Base-by-base conservation (phyloP, 306 rosid genomes). In the Crataegus laevigata region DNA sequence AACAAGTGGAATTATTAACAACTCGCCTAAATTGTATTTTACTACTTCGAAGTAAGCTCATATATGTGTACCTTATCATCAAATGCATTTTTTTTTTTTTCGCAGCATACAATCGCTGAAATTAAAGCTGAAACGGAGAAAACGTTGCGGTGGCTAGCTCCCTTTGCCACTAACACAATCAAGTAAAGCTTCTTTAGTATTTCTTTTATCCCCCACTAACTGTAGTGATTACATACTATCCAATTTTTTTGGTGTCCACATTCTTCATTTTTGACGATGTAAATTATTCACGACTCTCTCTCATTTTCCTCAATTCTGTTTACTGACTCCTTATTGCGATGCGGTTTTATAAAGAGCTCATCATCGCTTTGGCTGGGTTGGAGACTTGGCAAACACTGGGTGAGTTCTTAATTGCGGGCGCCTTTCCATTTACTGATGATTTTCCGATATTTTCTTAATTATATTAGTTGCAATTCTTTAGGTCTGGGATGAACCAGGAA, bases 381-480 rank as follows among this genome's bases (percentile, higher is more conserved):
- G 98, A 87, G 99, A 92, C 86, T 96, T 97, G 99, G 99, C 96
- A 43, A 96, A 92, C 78, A 88, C 98, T 45, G 99, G 97, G 98
- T 92, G 72, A 86, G 97, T 80, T 55, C 45, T 36, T 17, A 84
- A 69, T 40, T 18, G 26, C 19, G 11, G 60, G 65, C 72, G 64
- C n/a, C 54, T 17, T 36, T 62, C 34, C 26, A 68, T 76, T 73
- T 43, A 28, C 59, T 22, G 14, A 9, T 36, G 42, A 60, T 71
- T 45, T 43, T 52, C 75, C 52, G 25, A 50, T 68, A 45, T 52
- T 85, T 50, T 72, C 42, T 79, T 59, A 22, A 45, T 24, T 26
- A 57, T 72, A 36, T 32, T 69, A 66, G 76, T 69, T 65, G 50
- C 47, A 66, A 72, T 71, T 79, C 47, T 74, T 72, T 81, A 96